Base-by-base conservation (phyloP, 345 rosid genomes). In the Aquilaria malaccensis region DNA sequence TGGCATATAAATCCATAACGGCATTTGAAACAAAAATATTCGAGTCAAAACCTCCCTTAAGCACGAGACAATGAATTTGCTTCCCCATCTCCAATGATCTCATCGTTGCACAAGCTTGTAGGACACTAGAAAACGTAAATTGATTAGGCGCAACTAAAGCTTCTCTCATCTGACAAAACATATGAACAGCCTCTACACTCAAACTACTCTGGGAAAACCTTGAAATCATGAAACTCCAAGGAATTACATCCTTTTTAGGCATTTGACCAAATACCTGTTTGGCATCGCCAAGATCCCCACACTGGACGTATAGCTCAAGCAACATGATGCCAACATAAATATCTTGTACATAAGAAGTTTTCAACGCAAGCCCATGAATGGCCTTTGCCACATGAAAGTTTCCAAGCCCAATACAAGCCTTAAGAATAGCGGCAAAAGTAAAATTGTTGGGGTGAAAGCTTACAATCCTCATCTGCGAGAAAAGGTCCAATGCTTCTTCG, bases 151-250 rank as follows among this genome's bases (percentile, higher is more conserved):
- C 58, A 71, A 86, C 79, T 9, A 69, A 77, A 61, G 79, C 73
- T 64, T 13, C 76, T 63, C 89, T 81, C 99, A 94, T 90, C 68
- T 52, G 77, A 10, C 63, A 57, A 72, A 90, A 94, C 66, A 94
- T 67, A 62, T 77, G 77, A 58, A 83, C 45, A 1, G 96, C 96
- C 65, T 78, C 76, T 56, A 48, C 13, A 71, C 85, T 83, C 52
- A 58, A 76, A 11, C 68, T 72, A 64, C 67, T 81, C 72, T 86
- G 95, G 58, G 96, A 81, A 74, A 79, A 76, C 33, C 95, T 72
- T 14, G 90, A 76, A 70, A 90, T 86, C 97, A 94, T 85, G 71
- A 87, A 88, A 72, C 97, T 94, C 96, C 99, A 94, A 50, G 85
- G 82, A 63, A 88, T 67, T 53, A 88, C 95, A 75, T 94, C 81